These are phyloP conservation scores for Lodderomyces theae DNA, from an alignment of 1,139 yeast species.

Conservation along the genomic window DNA sequence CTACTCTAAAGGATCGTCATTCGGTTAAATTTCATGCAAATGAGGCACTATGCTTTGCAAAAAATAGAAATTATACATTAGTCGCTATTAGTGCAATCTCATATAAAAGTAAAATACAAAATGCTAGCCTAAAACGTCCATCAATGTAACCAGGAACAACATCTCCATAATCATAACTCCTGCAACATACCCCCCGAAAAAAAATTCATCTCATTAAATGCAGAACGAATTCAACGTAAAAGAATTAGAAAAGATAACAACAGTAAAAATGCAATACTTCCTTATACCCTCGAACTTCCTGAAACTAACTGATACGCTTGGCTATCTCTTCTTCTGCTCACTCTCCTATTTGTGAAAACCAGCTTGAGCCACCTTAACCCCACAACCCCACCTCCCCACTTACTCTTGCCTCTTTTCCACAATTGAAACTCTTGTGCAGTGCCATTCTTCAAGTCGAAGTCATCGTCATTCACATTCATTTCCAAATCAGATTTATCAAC, in stretches of 20 bases:
- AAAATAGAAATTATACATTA: no score
- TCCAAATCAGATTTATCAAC: constrained; percentile 22
- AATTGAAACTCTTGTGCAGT: constrained; percentile 30
- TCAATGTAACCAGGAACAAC: neutral
- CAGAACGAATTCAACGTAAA: no score
- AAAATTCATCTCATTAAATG: neutral
- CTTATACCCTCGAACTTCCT: constrained; percentile 5
- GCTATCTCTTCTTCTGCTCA: neutral
- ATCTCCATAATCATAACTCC: neutral
- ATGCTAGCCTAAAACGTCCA: neutral
- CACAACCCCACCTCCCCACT: neutral
- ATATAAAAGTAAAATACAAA: neutral
- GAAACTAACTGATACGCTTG: constrained; percentile 13
- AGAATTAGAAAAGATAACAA: neutral
- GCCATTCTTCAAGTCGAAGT: constrained; percentile 32
- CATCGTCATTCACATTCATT: constrained; percentile 16
- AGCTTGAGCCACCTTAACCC: neutral
- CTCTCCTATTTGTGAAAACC: neutral
- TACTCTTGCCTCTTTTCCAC: constrained; percentile 20
- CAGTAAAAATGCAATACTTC: neutral
- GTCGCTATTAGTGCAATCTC: no score
- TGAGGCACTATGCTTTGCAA: no score
- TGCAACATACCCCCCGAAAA: no score
- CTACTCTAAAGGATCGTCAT: no score
- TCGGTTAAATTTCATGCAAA: no score